phyloP scores from a whole-genome alignment of 202 grass and related monocot species.

The Setaria italica region DNA sequence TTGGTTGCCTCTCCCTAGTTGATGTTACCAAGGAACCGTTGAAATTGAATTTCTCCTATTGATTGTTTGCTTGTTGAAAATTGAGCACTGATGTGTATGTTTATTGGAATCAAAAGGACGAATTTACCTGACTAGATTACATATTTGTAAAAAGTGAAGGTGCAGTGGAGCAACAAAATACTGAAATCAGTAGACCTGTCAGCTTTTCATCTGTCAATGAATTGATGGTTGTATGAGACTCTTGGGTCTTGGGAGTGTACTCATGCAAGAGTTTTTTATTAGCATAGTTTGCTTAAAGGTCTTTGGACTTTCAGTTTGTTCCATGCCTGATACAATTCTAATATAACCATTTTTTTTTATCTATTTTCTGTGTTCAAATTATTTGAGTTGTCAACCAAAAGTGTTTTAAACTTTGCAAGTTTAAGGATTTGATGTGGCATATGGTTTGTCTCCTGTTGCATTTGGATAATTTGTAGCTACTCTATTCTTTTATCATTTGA shows the following conservation, averaged over 20 bases:
- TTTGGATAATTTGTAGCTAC: not conserved
- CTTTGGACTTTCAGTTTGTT: slow-evolving; percentile 14
- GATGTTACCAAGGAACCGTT: not conserved
- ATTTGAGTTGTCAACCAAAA: not conserved
- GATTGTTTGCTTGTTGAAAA: not conserved
- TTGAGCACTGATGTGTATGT: not conserved
- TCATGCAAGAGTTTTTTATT: slow-evolving; percentile 9
- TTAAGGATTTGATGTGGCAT: not conserved
- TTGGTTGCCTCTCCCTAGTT: not conserved
- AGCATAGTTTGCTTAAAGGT: slow-evolving; percentile 1
- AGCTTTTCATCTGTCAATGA: slow-evolving; percentile 13
- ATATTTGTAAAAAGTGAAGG: not conserved
- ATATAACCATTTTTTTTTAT: not conserved
- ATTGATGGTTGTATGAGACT: slow-evolving; percentile 14
- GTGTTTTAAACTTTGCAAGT: not conserved
- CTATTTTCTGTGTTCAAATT: not conserved
- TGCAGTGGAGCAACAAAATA: not conserved
- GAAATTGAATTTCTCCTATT: slow-evolving; percentile 4
- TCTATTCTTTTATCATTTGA: not conserved
- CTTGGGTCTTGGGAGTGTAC: not conserved
- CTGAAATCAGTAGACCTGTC: not conserved
- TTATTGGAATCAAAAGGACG: not conserved
- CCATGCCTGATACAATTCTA: slow-evolving; percentile 20
- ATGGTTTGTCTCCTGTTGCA: not conserved
- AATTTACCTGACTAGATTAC: not conserved